A percentile compares a stretch with the other conserved stretches of the same genome.
These are phyloP conservation scores for Phytophthora pinifolia DNA, from an alignment of 352 stramenopile species.

Conservation along the genomic window DNA sequence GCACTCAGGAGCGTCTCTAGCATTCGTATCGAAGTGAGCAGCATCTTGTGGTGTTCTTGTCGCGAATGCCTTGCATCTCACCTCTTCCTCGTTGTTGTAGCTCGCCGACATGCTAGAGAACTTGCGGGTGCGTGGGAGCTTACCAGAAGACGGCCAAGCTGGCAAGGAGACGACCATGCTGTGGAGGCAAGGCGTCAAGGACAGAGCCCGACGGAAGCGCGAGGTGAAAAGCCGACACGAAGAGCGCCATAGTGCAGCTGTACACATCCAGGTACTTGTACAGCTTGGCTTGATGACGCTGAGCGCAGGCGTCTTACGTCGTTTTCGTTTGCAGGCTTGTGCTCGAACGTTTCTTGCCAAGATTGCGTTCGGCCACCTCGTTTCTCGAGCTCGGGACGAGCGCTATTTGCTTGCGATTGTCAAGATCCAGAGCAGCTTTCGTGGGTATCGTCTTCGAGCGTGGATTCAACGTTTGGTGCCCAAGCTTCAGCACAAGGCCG, in stretches of 20 bases:
- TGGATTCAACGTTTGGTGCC: constrained; percentile 48
- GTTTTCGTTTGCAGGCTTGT: constrained; percentile 22
- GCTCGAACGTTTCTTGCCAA: constrained; percentile 55
- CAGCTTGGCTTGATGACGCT: background rate
- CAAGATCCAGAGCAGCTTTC: constrained; percentile 50
- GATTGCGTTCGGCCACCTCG: constrained; percentile 39
- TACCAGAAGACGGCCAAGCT: constrained; percentile 5
- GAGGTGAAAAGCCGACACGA: constrained; percentile 42
- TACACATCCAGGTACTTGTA: constrained; percentile 41
- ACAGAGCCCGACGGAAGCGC: constrained; percentile 45
- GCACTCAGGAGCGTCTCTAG: constrained; percentile 6
- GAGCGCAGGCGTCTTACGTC: no score
- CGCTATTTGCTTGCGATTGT: constrained; percentile 37
- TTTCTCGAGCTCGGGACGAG: constrained; percentile 48
- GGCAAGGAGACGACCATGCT: constrained; percentile 15
- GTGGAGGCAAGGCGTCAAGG: constrained; percentile 54
- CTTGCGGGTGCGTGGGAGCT: constrained; percentile 24
- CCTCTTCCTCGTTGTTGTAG: constrained; percentile 17
- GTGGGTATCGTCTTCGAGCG: constrained; percentile 44
- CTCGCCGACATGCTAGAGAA: constrained; percentile 52
- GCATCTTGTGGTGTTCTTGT: constrained; percentile 3
- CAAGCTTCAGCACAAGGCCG: constrained; percentile 37
- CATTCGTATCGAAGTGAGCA: constrained; percentile 10
- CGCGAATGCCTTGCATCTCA: constrained; percentile 8
- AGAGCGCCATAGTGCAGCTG: constrained; percentile 39